These are phyloP conservation scores for Bryoglossum gracile DNA, from an alignment of 495 filamentous ascomycete species.

Conservation along the genomic window DNA sequence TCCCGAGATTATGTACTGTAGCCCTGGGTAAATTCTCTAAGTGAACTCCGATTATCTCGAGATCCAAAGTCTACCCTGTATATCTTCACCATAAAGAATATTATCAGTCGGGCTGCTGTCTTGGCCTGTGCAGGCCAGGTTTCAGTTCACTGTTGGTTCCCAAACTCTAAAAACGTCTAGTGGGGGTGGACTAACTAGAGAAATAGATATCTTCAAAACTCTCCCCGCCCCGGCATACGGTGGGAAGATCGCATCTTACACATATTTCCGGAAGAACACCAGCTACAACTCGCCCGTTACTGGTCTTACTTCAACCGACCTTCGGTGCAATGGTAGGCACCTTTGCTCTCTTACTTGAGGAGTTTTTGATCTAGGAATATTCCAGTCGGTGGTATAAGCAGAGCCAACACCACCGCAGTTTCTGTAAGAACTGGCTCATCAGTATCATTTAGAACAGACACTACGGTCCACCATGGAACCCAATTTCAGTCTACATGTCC, in stretches of 20 bases:
- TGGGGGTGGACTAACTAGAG: background rate
- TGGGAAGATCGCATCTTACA: constrained; percentile 37
- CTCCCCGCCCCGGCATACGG: constrained; percentile 40
- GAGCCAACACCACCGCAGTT: constrained; percentile 39
- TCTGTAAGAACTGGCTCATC: constrained; percentile 43
- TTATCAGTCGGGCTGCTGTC: too few species aligned
- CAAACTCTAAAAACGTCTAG: too few species aligned
- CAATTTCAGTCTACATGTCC: constrained; percentile 49
- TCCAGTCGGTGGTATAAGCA: constrained; percentile 35
- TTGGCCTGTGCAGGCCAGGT: too few species aligned
- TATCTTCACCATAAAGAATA: too few species aligned
- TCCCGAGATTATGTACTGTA: too few species aligned
- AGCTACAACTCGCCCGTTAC: constrained; percentile 55
- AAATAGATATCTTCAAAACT: constrained; percentile 36
- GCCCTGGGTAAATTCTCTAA: too few species aligned
- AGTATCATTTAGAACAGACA: constrained; percentile 42
- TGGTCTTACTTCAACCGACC: constrained; percentile 42
- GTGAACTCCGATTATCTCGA: too few species aligned
- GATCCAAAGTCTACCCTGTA: too few species aligned
- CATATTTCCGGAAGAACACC: constrained; percentile 47
- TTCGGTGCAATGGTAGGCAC: constrained; percentile 43
- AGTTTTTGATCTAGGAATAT: background rate
- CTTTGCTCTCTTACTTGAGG: background rate
- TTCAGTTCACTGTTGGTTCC: too few species aligned
- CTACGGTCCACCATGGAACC: constrained; percentile 54